Evolutionary conservation across 2,329 filamentous ascomycete species (phyloP).

Genomic region (Alternaria atra): DNA sequence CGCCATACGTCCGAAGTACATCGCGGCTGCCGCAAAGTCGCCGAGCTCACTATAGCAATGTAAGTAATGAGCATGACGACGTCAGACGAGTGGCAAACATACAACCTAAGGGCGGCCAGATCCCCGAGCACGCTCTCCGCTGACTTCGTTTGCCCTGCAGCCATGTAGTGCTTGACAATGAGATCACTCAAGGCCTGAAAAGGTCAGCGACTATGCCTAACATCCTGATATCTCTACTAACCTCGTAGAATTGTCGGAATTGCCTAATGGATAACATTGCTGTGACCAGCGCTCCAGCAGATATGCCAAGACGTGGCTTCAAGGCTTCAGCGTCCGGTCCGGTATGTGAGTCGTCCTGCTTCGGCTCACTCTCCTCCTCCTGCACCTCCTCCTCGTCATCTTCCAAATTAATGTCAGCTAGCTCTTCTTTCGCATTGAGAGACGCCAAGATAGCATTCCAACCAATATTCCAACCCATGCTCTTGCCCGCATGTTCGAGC

Average conservation of each 20-base stretch:
- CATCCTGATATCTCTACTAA: conserved; percentile 14
- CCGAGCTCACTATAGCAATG: conserved; percentile 61
- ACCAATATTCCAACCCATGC: conserved; percentile 77
- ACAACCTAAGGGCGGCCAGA: conserved; percentile 82
- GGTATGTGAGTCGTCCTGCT: neutral
- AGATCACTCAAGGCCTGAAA: conserved; percentile 85
- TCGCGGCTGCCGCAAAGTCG: conserved; percentile 77
- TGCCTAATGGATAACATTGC: conserved; percentile 49
- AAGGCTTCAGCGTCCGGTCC: conserved; percentile 6
- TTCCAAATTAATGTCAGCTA: conserved; percentile 53
- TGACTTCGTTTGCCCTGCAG: conserved; percentile 80
- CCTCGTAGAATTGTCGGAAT: conserved; percentile 55
- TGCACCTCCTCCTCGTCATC: conserved; percentile 20
- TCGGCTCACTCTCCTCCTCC: conserved; percentile 24
- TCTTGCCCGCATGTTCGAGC: conserved; percentile 76
- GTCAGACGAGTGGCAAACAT: conserved; percentile 17
- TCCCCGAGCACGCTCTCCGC: conserved; percentile 83
- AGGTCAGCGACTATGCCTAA: conserved; percentile 37
- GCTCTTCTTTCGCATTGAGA: conserved; percentile 33
- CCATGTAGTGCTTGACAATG: conserved; percentile 81
- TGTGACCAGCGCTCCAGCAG: conserved; percentile 38
- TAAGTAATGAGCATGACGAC: conserved; percentile 12
- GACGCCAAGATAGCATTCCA: conserved; percentile 64
- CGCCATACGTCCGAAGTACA: conserved; percentile 80
- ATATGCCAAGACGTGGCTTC: conserved; percentile 40